Conservation (phyloP, 805 yeast genomes). For the Kazachstania viticola region DNA sequence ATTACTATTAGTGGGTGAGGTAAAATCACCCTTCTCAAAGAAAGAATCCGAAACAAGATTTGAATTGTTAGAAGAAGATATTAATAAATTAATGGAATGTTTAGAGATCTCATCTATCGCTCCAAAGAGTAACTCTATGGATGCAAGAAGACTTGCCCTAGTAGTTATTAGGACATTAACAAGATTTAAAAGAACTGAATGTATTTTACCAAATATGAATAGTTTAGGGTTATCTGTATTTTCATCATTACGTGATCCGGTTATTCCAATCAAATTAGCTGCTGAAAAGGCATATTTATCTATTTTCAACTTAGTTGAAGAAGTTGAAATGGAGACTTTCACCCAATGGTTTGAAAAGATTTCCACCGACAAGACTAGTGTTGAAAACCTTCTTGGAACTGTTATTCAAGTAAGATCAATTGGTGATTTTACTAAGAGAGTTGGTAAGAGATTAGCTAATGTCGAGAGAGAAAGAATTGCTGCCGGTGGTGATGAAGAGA, state of each 20-base stretch:
- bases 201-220: slow-evolving; percentile 44
- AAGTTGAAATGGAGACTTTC: slow-evolving; percentile 41
- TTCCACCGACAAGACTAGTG: slow-evolving; percentile 18
- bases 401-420: slow-evolving; percentile 58
- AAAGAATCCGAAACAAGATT: slow-evolving; percentile 25
- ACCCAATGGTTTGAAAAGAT: slow-evolving; percentile 48
- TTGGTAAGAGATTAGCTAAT: slow-evolving; percentile 72
- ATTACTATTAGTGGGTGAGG: slow-evolving; percentile 40
- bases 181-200: slow-evolving; percentile 40
- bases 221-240: slow-evolving; percentile 62
- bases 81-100: slow-evolving; percentile 35
- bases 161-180: slow-evolving; percentile 68
- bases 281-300: slow-evolving; percentile 84
- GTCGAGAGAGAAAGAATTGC: slow-evolving; percentile 81
- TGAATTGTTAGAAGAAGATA: slow-evolving; percentile 32
- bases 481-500: slow-evolving; percentile 84
- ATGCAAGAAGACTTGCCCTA: slow-evolving; percentile 68
- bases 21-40: slow-evolving; percentile 26
- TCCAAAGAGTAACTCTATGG: slow-evolving; percentile 54
- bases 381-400: slow-evolving; percentile 34
- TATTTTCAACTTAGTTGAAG: slow-evolving; percentile 62
- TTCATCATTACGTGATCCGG: slow-evolving; percentile 71
- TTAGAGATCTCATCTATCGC: slow-evolving; percentile 37
- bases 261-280: slow-evolving; percentile 85
- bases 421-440: slow-evolving; percentile 82